Evolutionary conservation across 257 asterid species (phyloP).

Genomic region (Scutellaria minor): DNA sequence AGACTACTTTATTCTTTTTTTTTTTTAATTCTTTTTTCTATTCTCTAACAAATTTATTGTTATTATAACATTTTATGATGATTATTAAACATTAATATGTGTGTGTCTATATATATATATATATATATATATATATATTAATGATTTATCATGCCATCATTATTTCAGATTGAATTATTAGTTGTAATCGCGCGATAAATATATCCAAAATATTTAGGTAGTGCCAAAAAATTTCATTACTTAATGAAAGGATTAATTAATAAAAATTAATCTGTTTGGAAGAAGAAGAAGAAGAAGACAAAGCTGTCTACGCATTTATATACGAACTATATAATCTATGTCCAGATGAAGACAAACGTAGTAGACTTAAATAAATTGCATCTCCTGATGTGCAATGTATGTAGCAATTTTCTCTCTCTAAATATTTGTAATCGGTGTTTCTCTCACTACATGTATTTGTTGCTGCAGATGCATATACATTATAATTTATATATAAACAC

Average conservation of each 20-base stretch:
- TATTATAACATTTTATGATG: too few species aligned
- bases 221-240: not conserved
- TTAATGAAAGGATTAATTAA: not conserved
- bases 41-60: too few species aligned
- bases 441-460: constrained; percentile 17
- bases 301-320: not conserved
- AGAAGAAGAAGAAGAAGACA: constrained; percentile 36
- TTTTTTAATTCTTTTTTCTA: too few species aligned
- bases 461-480: not conserved
- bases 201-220: too few species aligned
- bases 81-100: too few species aligned
- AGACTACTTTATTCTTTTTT: too few species aligned
- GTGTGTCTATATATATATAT: too few species aligned
- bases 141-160: too few species aligned
- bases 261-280: not conserved
- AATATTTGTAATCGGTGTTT: not conserved
- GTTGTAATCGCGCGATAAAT: too few species aligned
- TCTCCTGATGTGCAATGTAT: constrained; percentile 38
- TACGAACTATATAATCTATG: constrained; percentile 10
- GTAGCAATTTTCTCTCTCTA: constrained; percentile 26
- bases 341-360: constrained; percentile 33
- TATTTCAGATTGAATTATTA: too few species aligned
- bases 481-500: not conserved
- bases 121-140: too few species aligned
- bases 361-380: not conserved